Conservation (phyloP, 768 basidiomycete genomes). For the Termitomyces sp. region DNA sequence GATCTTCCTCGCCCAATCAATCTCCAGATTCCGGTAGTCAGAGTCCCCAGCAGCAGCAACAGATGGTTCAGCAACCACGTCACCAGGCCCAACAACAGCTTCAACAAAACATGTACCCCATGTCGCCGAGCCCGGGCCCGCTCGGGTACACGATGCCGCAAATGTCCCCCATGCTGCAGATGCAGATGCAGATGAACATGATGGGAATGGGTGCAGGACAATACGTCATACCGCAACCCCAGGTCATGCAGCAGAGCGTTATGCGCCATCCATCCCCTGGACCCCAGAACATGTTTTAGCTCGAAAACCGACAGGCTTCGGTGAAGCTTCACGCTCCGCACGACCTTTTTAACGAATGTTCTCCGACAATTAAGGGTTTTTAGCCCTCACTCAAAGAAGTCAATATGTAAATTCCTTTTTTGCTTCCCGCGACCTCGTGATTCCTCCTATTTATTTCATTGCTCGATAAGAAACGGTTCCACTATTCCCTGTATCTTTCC, state of each 20-base stretch:
- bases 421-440: not conserved
- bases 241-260: constrained; percentile 82
- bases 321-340: not conserved
- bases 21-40: constrained; percentile 29
- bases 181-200: constrained; percentile 46
- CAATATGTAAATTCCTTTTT: not conserved
- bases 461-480: not conserved
- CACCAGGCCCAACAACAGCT: constrained; percentile 35
- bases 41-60: constrained; percentile 37
- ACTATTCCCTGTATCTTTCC: not conserved
- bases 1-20: constrained; percentile 32
- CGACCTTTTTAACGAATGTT: constrained; percentile 4
- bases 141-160: constrained; percentile 54
- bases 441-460: not conserved
- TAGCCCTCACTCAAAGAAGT: too few species aligned
- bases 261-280: constrained; percentile 64
- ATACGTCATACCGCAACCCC: constrained; percentile 51
- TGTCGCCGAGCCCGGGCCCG: constrained; percentile 43
- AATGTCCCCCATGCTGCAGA: constrained; percentile 61
- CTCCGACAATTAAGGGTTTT: not conserved
- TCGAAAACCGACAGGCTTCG: not conserved
- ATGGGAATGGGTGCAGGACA: constrained; percentile 47
- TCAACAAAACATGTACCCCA: constrained; percentile 43
- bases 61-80: constrained; percentile 12
- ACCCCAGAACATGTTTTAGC: constrained; percentile 25